phyloP scores from a whole-genome alignment of 306 rosid genomes.

The Casuarina glauca region DNA sequence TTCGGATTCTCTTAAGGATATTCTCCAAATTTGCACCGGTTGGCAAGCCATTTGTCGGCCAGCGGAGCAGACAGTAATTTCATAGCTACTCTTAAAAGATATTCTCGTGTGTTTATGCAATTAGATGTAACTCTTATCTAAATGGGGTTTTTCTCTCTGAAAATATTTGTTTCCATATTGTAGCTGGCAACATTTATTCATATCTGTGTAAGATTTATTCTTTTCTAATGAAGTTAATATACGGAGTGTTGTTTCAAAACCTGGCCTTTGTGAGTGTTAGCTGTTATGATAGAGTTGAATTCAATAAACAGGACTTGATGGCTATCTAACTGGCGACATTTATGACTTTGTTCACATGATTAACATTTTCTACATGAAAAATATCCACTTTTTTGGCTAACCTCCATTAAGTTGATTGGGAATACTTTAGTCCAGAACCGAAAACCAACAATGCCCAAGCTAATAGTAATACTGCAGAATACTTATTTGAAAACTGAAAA shows the following conservation, averaged over 20 bases:
- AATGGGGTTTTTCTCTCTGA: not conserved
- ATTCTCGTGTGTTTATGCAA: not conserved
- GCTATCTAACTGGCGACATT: not conserved
- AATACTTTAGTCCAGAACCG: not conserved
- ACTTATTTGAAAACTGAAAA: not conserved
- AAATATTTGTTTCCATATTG: not conserved
- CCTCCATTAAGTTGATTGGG: not conserved
- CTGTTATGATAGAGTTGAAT: not conserved
- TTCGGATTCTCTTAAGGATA: slow-evolving; percentile 48
- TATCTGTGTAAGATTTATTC: not conserved
- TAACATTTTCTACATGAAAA: not conserved
- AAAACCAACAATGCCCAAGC: not conserved
- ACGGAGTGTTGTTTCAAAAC: not conserved
- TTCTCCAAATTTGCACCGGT: slow-evolving; percentile 59
- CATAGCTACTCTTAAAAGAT: slow-evolving; percentile 14
- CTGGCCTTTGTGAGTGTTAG: too few species aligned
- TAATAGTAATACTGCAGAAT: not conserved
- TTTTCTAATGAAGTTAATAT: not conserved
- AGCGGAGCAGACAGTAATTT: slow-evolving; percentile 21
- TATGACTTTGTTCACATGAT: not conserved
- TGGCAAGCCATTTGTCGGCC: slow-evolving; percentile 62
- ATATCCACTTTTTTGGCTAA: not conserved
- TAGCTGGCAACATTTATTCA: not conserved
- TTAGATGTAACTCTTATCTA: not conserved
- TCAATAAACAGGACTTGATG: not conserved